Conservation (phyloP, 2,329 filamentous ascomycete genomes). For the Lachnum nothofagi region DNA sequence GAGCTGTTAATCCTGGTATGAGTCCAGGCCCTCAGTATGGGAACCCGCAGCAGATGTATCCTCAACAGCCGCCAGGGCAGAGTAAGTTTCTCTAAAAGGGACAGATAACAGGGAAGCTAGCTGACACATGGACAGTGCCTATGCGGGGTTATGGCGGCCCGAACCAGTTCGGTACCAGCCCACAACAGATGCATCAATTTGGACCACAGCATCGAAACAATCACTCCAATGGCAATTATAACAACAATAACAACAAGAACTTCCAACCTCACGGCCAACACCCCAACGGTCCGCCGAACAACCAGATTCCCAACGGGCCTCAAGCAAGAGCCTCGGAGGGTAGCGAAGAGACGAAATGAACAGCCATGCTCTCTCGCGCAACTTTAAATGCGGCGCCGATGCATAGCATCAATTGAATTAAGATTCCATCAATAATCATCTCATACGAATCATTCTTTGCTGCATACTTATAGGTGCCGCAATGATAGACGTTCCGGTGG, state of each 20-base stretch:
- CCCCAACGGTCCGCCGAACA: conserved; percentile 37
- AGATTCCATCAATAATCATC: conserved; percentile 21
- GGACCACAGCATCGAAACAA: conserved; percentile 48
- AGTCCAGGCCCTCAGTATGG: conserved; percentile 59
- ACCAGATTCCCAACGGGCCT: conserved; percentile 34
- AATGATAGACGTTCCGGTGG: conserved; percentile 25
- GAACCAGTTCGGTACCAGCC: conserved; percentile 61
- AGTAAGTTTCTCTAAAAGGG: conserved; percentile 50
- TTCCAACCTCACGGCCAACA: conserved; percentile 39
- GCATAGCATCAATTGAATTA: conserved; percentile 28
- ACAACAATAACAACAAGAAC: conserved; percentile 46
- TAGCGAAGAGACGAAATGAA: conserved; percentile 46
- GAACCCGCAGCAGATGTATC: conserved; percentile 52
- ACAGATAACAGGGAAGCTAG: conserved; percentile 25
- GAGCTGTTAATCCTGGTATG: conserved; percentile 64
- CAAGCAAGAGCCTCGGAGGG: conserved; percentile 37
- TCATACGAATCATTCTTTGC: conserved; percentile 18
- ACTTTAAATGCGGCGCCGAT: conserved; percentile 27
- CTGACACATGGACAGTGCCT: conserved; percentile 45
- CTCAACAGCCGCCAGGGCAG: conserved; percentile 64
- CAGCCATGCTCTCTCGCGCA: conserved; percentile 3
- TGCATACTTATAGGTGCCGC: conserved; percentile 29
- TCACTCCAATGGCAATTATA: conserved; percentile 44
- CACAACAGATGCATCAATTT: conserved; percentile 57
- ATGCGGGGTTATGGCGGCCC: conserved; percentile 56